Percentiles rank a stretch among this genome's conserved stretches.
Evolutionary conservation across 1,284 basidiomycete genomes (phyloP).

Genomic region (Cryptococcus jaspeensis): DNA sequence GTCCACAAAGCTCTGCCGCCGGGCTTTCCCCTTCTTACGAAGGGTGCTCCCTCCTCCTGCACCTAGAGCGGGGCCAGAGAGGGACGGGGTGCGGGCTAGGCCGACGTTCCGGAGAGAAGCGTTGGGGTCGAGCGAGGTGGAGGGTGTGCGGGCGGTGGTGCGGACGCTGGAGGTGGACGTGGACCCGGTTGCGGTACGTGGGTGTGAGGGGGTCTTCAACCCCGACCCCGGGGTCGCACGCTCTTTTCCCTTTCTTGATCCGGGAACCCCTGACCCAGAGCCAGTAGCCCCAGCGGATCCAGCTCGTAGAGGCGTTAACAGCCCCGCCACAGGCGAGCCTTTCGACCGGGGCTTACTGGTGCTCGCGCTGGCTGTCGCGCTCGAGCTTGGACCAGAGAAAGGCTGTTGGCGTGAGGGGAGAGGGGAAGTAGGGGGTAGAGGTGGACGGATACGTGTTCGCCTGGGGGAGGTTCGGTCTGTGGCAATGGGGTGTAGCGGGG

Average conservation of each 20-base stretch:
- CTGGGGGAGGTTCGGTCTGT: constrained; percentile 37
- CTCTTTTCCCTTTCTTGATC: not conserved
- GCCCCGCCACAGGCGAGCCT: too few species aligned
- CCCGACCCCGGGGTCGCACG: not conserved
- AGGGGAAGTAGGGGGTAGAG: not conserved
- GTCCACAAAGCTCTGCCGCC: constrained; percentile 27
- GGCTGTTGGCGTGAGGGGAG: not conserved
- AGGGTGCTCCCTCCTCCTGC: too few species aligned
- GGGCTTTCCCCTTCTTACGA: constrained; percentile 12
- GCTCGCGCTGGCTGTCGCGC: not conserved
- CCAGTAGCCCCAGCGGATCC: too few species aligned
- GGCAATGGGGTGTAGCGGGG: too few species aligned
- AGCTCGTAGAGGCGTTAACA: too few species aligned
- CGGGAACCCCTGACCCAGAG: too few species aligned
- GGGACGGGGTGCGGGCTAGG: not conserved
- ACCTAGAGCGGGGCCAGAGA: not conserved
- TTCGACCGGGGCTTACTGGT: not conserved
- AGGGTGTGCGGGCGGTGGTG: too few species aligned
- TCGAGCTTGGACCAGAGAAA: not conserved
- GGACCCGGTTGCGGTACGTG: too few species aligned
- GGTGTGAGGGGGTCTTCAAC: not conserved
- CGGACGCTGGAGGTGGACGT: too few species aligned
- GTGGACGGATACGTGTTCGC: constrained; percentile 22
- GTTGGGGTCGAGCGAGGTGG: not conserved
- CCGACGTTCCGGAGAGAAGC: not conserved